Evolutionary conservation across 352 stramenopile species (phyloP), one percentile per base, ranked within the genome.

Genomic region (Globisporangium nunn): DNA sequence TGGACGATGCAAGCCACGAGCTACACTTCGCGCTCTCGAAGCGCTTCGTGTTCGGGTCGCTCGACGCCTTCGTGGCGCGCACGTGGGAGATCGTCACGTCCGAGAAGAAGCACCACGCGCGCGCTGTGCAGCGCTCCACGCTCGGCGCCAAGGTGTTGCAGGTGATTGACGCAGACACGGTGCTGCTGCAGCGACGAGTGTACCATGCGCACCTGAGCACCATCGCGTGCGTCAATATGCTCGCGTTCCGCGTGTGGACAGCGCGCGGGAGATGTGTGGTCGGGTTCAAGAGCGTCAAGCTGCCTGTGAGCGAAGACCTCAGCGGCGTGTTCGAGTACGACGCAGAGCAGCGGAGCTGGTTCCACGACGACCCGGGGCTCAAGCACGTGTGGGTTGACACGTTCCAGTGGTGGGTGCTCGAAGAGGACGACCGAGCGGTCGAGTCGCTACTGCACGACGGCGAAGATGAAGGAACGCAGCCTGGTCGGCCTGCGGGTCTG

Each of bases 51-150:
- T 52, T 58, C 17, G 61, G 68, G 53, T 70, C 66, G 31, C 52
- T 54, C 33, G 68, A 70, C 41, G 57, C 55, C 37, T 67, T 81
- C 40, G 73, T 75, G 66, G 56, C 70, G 35, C 72, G 68, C 50
- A 78, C 71, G 46, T 81, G 71, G 71, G 71, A 71, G 29, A 78
- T 81, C 35, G 69, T 78, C 29, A 81, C 71, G n/a, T 78, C 69
- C 7, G 67, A 71, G 43, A 54, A 81, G 47, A 67, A 78, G 41
- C 75, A 75, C 63, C 67, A 68, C 51, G 77, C 71, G 51, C 39
- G 28, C 37, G 53, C 47, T 28, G 75, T 81, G 47, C 71, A 81
- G 64, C 70, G 71, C 53, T 74, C 71, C 31, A 81, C 71, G 7
- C 64, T 81, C 31, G 67, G 71, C 23, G 58, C 75, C 31, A 74